Percentiles rank a stretch among this genome's conserved stretches.
Evolutionary conservation across 176 grass and related monocot species (phyloP).

Genomic region (Cenchrus purpureus): DNA sequence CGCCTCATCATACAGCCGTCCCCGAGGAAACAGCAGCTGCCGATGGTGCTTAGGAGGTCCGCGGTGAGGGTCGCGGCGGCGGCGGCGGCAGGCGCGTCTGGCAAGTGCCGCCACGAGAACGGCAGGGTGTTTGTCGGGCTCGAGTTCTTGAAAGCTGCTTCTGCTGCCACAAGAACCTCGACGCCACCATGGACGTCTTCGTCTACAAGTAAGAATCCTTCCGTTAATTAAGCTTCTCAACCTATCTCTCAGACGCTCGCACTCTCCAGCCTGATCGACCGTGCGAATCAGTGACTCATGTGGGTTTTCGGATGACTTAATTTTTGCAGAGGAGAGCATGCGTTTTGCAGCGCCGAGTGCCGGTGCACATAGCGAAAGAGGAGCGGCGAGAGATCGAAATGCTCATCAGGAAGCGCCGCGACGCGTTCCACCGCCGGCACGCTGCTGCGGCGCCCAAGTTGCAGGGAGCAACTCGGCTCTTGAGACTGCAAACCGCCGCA

Average conservation of each 20-base stretch:
- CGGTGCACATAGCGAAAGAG: constrained; percentile 58
- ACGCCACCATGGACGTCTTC: constrained; percentile 68
- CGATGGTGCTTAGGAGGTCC: constrained; percentile 48
- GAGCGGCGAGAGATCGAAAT: constrained; percentile 61
- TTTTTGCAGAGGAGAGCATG: constrained; percentile 65
- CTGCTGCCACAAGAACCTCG: constrained; percentile 63
- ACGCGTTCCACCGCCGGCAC: constrained; percentile 52
- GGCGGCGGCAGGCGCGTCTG: background rate
- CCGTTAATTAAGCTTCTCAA: no score
- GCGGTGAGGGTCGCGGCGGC: constrained; percentile 7
- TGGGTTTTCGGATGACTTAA: background rate
- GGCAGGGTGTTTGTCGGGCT: background rate
- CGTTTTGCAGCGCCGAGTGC: constrained; percentile 68
- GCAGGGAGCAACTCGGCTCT: constrained; percentile 1
- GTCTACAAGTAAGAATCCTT: constrained; percentile 74
- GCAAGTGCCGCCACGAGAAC: background rate
- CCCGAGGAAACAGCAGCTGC: background rate
- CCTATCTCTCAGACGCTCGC: background rate
- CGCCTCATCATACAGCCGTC: constrained; percentile 66
- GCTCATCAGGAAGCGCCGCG: constrained; percentile 39
- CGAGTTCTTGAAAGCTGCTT: constrained; percentile 66
- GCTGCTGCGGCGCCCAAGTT: constrained; percentile 21
- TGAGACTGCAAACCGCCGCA: constrained; percentile 43
- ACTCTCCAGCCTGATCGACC: background rate
- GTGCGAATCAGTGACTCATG: background rate